Evolutionary conservation across 2,329 filamentous ascomycete species (phyloP), one percentile per base, ranked within the genome.

Genomic region (Aspergillus sp.): DNA sequence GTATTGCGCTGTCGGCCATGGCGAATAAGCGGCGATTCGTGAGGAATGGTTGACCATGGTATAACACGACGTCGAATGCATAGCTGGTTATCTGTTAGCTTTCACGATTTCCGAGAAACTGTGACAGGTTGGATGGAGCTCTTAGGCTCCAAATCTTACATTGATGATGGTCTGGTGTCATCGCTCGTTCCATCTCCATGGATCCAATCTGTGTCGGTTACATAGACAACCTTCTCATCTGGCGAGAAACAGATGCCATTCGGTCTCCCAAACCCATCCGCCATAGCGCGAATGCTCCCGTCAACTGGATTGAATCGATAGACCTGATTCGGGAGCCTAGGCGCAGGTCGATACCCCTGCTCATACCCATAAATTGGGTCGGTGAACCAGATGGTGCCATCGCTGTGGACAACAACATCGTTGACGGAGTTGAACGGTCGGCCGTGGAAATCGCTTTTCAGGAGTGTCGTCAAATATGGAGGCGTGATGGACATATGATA

Each of bases 1-100:
- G 83, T 6, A 81, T 75, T 0, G 83, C 83, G 0, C 72, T 72
- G 38, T 79, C 76, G 0, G 80, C 79, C 63, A 81, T 82, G 1
- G 84, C 81, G 65, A 88, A 87, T 0, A 85, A 69, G 25, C 83
- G 80, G 52, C 79, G 79, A 68, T 85, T 85, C 1, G 69, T 66
- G 11, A 86, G 72, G 55, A 82, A 82, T 0, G 76, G 77, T 2
- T 77, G 72, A 0, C 69, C 76, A 11, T 71, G 67, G 8, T 70
- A 3, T 0, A 8, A 41, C 1, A 76, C 57, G 7, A 86, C 71
- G 67, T 85, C 82, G 57, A 80, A 85, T 0, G 82, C 81, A 55
- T 85, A 85, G 6, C 68, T 73, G 9, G 1, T 49, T 3, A 1
- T 43, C 25, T 4, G 19, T 57, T 9, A 59, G 41, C 57, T 23